Evolutionary conservation across 495 filamentous ascomycete species (phyloP).

Genomic region (Xylaria scruposa): DNA sequence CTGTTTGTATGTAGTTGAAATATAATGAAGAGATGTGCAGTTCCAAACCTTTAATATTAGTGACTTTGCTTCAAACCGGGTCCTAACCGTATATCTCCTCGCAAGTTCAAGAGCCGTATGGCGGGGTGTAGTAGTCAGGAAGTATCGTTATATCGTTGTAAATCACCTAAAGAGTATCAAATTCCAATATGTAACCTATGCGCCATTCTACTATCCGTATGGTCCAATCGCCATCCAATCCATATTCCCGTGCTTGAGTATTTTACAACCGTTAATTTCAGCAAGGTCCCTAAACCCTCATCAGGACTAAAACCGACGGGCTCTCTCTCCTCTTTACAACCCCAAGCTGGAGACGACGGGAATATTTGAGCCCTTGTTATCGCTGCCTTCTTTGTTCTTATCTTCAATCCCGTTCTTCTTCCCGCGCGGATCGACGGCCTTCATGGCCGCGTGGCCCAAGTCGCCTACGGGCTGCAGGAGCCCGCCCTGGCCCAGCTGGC

Average conservation of each 20-base stretch:
- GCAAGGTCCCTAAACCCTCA: neutral
- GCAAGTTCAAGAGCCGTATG: too few relatives aligned
- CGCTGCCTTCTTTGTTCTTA: neutral
- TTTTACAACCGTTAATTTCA: neutral
- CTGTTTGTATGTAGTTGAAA: neutral
- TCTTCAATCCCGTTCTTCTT: conserved; percentile 59
- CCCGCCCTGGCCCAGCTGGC: conserved; percentile 69
- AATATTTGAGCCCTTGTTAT: neutral
- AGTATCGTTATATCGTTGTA: neutral
- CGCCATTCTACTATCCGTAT: neutral
- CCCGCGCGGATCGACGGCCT: conserved; percentile 65
- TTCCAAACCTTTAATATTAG: neutral
- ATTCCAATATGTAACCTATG: neutral
- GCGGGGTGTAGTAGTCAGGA: too few relatives aligned
- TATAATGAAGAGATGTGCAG: neutral
- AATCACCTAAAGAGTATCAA: neutral
- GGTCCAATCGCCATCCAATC: neutral
- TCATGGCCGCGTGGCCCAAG: conserved; percentile 65
- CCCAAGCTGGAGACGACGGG: conserved; percentile 10
- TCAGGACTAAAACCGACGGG: too few relatives aligned
- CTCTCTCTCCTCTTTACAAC: neutral
- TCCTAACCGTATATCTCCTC: too few relatives aligned
- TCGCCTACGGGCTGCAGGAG: conserved; percentile 67
- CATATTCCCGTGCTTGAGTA: neutral
- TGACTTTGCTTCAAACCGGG: neutral